Base-by-base conservation (phyloP, 2,329 filamentous ascomycete species). In the Paecilomyces variotii region DNA sequence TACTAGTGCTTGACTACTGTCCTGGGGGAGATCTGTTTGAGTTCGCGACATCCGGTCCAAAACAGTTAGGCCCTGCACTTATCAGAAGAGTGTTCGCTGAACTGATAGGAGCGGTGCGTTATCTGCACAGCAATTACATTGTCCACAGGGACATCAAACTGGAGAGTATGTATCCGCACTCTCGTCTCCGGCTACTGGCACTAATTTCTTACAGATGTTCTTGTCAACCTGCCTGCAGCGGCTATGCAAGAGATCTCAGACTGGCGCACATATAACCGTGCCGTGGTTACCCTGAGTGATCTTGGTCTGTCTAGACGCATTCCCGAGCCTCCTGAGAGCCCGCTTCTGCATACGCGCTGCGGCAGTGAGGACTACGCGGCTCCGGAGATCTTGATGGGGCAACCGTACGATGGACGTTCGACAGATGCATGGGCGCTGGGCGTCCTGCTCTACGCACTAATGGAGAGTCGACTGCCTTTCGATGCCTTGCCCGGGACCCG, bases 131-230 rank as follows among this genome's bases (percentile, higher is more conserved):
- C 57, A 81, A 89, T 67, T 87, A 85, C 65, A 96, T 99, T 70
- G 93, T 97, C 57, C 94, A 99, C 72, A 86, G 94, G 60, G 94
- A 99, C 74, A 95, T 99, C 75, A 99, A 99, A 77, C 86, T 99
- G 60, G 94, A 99, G 80, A 99, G 90, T 94, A 82, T 76, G 87
- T 80, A 28, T 27, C 30, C 53, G 32, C 2, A 5, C 32, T 52
- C 57, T 25, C 35, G 24, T 57, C n/a, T 57, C 45, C 32, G 19
- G 55, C n/a, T 30, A 32, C 5, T 52, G 12, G 25, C 57, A 56
- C 63, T 66, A 53, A 71, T 66, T 56, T 53, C 27, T 30, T 52
- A 27, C 69, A 95, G 91, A 97, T 73, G 90, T 97, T 50, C 86
- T 99, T 30, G 88, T 97, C 67, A 97, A 96, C 70, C 80, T 96